Evolutionary conservation across 768 basidiomycete genomes (phyloP).

Genomic region (Mycena pura): DNA sequence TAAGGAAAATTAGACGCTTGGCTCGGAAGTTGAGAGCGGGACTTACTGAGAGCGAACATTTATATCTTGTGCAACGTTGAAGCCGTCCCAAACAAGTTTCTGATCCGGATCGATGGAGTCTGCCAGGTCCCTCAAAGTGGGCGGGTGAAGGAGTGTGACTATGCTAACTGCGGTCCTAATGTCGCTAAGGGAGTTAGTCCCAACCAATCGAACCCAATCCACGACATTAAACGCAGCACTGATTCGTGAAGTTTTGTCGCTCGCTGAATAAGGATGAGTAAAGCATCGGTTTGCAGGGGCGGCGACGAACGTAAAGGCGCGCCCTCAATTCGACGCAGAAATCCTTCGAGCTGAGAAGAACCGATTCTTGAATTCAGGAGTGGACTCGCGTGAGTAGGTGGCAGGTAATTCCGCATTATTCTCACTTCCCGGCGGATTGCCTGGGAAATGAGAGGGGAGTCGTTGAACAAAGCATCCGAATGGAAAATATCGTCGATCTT

Average conservation of each 20-base stretch:
- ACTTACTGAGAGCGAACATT: slow-evolving; percentile 39
- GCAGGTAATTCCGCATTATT: slow-evolving; percentile 46
- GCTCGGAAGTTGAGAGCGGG: background rate
- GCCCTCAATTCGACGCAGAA: slow-evolving; percentile 51
- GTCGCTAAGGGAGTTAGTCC: slow-evolving; percentile 40
- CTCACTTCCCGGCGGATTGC: slow-evolving; percentile 55
- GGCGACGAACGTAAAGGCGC: slow-evolving; percentile 53
- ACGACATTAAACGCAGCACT: slow-evolving; percentile 60
- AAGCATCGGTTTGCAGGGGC: background rate
- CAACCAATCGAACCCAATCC: slow-evolving; percentile 66
- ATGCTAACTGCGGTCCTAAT: slow-evolving; percentile 47
- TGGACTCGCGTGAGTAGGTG: slow-evolving; percentile 1
- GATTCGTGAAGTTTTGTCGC: slow-evolving; percentile 39
- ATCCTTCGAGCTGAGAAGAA: slow-evolving; percentile 40
- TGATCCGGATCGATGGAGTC: slow-evolving; percentile 51
- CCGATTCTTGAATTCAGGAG: background rate
- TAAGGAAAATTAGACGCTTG: background rate
- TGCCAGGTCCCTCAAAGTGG: slow-evolving; percentile 50
- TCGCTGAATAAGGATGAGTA: slow-evolving; percentile 40
- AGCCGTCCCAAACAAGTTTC: slow-evolving; percentile 49
- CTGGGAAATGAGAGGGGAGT: slow-evolving; percentile 40
- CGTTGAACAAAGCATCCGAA: slow-evolving; percentile 37
- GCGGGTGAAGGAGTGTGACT: slow-evolving; percentile 48
- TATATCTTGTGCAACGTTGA: slow-evolving; percentile 34
- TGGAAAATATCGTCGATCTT: slow-evolving; percentile 46